Conservation (phyloP, 495 filamentous ascomycete species). For the Penicillium pancosmium region DNA sequence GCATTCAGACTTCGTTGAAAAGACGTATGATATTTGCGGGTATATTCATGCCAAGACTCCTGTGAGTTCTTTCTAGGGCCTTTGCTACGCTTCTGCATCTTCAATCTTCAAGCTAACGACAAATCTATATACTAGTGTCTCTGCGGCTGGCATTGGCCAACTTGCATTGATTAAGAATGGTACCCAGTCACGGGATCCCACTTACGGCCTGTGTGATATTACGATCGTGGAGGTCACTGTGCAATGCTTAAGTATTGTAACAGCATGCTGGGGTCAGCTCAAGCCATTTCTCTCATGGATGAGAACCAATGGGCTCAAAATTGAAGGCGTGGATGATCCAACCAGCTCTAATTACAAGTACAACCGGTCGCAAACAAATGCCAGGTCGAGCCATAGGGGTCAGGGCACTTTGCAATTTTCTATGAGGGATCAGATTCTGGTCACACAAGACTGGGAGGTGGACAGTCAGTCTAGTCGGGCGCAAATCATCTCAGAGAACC, state of each 20-base stretch:
- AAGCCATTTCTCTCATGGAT: slow-evolving; percentile 33
- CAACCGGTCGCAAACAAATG: slow-evolving; percentile 17
- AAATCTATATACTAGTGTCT: slow-evolving; percentile 22
- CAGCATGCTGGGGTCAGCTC: slow-evolving; percentile 35
- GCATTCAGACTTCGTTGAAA: slow-evolving; percentile 24
- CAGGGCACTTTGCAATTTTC: slow-evolving; percentile 5
- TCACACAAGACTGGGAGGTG: slow-evolving; percentile 27
- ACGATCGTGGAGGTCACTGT: slow-evolving; percentile 23
- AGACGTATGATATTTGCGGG: slow-evolving; percentile 27
- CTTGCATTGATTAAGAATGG: slow-evolving; percentile 15
- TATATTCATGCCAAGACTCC: slow-evolving; percentile 28
- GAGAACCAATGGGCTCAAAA: slow-evolving; percentile 26
- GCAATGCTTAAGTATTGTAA: slow-evolving; percentile 28
- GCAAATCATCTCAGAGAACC: slow-evolving; percentile 21
- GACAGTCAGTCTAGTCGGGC: slow-evolving; percentile 27
- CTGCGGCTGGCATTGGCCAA: slow-evolving; percentile 19
- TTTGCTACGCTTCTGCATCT: neutral
- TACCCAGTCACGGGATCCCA: slow-evolving; percentile 21
- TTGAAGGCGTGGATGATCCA: slow-evolving; percentile 24
- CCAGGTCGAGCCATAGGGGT: slow-evolving; percentile 5
- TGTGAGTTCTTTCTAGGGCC: slow-evolving; percentile 15
- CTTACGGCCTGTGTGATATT: slow-evolving; percentile 23
- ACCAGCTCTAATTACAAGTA: slow-evolving; percentile 16
- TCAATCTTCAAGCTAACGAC: neutral
- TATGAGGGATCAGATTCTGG: slow-evolving; percentile 17